Percentiles rank a stretch among this genome's conserved stretches.
phyloP scores from a whole-genome alignment of 306 rosid species.

The Sechiopsis laciniata region DNA sequence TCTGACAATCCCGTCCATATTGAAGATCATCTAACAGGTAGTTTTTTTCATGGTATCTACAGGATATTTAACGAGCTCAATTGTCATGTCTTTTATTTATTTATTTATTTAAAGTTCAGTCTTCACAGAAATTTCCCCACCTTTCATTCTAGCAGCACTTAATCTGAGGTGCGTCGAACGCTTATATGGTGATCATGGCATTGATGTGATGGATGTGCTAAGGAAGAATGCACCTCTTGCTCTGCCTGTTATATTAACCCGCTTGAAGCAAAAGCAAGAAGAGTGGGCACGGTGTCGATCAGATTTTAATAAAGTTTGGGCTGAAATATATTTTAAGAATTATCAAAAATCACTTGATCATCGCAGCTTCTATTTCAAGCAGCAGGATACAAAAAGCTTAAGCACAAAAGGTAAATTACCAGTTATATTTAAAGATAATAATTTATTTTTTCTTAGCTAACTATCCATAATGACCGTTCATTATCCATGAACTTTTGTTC shows the following conservation, averaged over 20 bases:
- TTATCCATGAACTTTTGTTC: background rate
- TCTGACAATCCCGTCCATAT: slow-evolving; percentile 46
- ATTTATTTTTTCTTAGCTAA: background rate
- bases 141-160: slow-evolving; percentile 47
- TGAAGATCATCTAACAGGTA: slow-evolving; percentile 90
- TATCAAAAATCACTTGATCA: slow-evolving; percentile 98
- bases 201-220: slow-evolving; percentile 85
- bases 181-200: slow-evolving; percentile 95
- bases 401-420: slow-evolving; percentile 61
- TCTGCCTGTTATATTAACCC: slow-evolving; percentile 75
- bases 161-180: slow-evolving; percentile 96
- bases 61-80: slow-evolving; percentile 8
- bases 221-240: slow-evolving; percentile 77
- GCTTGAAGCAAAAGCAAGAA: slow-evolving; percentile 94
- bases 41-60: background rate
- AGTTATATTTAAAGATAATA: background rate
- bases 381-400: slow-evolving; percentile 96
- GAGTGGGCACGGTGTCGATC: slow-evolving; percentile 91
- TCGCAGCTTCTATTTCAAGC: slow-evolving; percentile 97
- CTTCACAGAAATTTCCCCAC: background rate
- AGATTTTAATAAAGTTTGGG: slow-evolving; percentile 98
- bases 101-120: slow-evolving; percentile 2
- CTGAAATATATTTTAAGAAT: slow-evolving; percentile 88
- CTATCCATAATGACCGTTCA: background rate
- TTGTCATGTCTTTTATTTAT: slow-evolving; percentile 11